phyloP scores from a whole-genome alignment of 192 early-diverging fungal genomes.

The Coemansia biformis region DNA sequence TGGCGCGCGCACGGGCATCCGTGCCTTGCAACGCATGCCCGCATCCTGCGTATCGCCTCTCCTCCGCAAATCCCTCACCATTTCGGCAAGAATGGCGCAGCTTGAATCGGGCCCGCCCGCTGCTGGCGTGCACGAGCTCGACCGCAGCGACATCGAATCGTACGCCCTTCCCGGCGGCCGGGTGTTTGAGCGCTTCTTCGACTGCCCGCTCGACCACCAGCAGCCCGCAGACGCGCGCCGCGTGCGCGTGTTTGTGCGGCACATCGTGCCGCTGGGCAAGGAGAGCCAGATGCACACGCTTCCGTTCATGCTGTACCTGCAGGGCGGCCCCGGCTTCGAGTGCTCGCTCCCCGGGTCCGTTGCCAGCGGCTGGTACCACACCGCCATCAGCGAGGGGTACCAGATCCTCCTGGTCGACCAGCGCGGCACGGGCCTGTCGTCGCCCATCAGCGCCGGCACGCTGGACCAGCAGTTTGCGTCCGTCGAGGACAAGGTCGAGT shows the following conservation, averaged over 20 bases:
- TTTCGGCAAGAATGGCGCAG: too few relatives aligned
- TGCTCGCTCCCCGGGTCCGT: conserved; percentile 44
- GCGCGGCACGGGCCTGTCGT: conserved; percentile 63
- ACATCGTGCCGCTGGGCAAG: conserved; percentile 54
- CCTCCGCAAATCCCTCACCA: too few relatives aligned
- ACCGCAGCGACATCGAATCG: conserved; percentile 48
- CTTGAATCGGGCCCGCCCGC: background rate
- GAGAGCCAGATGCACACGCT: conserved; percentile 46
- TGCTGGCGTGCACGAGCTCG: conserved; percentile 40
- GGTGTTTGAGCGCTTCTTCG: conserved; percentile 58
- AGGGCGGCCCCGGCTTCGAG: conserved; percentile 60
- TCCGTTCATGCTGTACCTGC: conserved; percentile 56
- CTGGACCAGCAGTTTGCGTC: conserved; percentile 46
- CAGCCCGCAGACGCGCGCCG: conserved; percentile 13
- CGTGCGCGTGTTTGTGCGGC: conserved; percentile 53
- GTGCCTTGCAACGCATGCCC: too few relatives aligned
- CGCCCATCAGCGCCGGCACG: conserved; percentile 51
- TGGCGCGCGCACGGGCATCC: too few relatives aligned
- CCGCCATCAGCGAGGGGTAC: conserved; percentile 58
- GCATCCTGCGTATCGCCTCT: too few relatives aligned
- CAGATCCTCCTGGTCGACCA: conserved; percentile 65
- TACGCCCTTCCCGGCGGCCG: conserved; percentile 53
- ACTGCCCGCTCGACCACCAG: conserved; percentile 52
- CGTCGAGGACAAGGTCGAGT: conserved; percentile 53
- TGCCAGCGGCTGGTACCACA: conserved; percentile 50